Percentiles rank a stretch among this genome's conserved stretches.
Conservation (phyloP, 176 grass and related monocot species). For the Cymbopogon citratus region DNA sequence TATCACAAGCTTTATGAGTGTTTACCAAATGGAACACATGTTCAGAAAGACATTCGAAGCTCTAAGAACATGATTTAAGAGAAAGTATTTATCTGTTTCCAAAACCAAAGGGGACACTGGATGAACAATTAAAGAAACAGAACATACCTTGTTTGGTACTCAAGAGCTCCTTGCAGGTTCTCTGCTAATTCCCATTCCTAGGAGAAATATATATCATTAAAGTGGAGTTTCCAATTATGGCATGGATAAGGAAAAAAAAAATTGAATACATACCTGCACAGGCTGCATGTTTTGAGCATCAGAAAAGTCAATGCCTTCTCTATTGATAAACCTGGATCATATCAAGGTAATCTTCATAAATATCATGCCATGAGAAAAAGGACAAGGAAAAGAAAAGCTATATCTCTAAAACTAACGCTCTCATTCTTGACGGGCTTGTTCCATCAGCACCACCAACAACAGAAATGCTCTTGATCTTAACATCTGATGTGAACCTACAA, state of each 20-base stretch:
- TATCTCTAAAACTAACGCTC: constrained; percentile 59
- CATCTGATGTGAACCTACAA: constrained; percentile 91
- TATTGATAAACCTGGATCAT: constrained; percentile 88
- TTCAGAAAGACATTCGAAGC: background rate
- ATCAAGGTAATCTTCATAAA: constrained; percentile 13
- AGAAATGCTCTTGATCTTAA: constrained; percentile 98
- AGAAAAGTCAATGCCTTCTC: constrained; percentile 92
- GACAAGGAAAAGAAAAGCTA: constrained; percentile 5
- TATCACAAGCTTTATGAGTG: background rate
- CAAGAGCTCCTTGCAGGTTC: constrained; percentile 82
- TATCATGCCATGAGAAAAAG: constrained; percentile 12
- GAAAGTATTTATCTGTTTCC: background rate
- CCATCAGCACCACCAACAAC: constrained; percentile 88
- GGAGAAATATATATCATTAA: constrained; percentile 31
- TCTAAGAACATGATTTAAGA: constrained; percentile 1
- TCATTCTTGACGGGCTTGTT: constrained; percentile 94
- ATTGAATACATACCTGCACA: constrained; percentile 59
- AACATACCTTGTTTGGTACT: constrained; percentile 93
- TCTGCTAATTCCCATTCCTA: constrained; percentile 98
- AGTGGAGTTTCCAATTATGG: background rate
- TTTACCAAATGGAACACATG: background rate
- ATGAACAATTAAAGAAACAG: background rate
- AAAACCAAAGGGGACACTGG: background rate
- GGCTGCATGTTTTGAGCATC: constrained; percentile 99
- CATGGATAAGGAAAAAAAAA: constrained; percentile 5